Evolutionary conservation across 108 stramenopile genomes (phyloP), one percentile per base, ranked within the genome.

Genomic region (Phaeodactylum tricornutum): DNA sequence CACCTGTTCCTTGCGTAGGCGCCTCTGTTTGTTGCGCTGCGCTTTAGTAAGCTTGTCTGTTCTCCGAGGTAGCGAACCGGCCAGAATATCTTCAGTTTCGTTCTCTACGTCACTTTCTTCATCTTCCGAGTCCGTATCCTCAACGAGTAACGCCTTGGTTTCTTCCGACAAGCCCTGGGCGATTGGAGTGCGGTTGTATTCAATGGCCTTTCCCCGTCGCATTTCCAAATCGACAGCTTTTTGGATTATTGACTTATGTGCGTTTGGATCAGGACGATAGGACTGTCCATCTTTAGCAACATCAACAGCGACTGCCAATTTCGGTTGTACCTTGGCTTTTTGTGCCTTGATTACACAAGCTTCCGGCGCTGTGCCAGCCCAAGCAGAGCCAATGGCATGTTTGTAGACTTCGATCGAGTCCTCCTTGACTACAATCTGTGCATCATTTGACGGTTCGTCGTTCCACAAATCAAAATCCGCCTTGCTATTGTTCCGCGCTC

Each of bases 1-100:
- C 2, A 43, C 43, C 23, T 65, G 43, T 48, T 77, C 75, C 1
- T 56, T 63, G 28, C 80, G 72, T 34, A 71, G 35, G 37, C 88
- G 69, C 43, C 75, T 82, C 66, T 84, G 81, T 42, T 75, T 80
- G 50, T 90, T 90, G 44, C 88, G 78, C 37, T 90, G 76, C 1
- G 88, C 81, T 30, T 74, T 57, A 19, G 88, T 90, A 43, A 86
- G 50, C 41, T 90, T 90, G 35, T 71, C 79, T 53, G 66, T 67
- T 29, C 56, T 57, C 31, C 79, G 80, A 6, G 41, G 47, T 31
- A 72, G 52, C 2, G 62, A 29, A 15, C 45, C 52, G 1, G 35
- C 31, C n/a, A 21, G 31, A 20, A 14, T 42, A 15, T 15, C 53
- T n/a, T 34, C 64, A 39, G 62, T 58, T 9, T 61, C 56, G 8